These are phyloP conservation scores for Aspergillus amoenus DNA, from an alignment of 2,329 filamentous ascomycete species.

Conservation along the genomic window DNA sequence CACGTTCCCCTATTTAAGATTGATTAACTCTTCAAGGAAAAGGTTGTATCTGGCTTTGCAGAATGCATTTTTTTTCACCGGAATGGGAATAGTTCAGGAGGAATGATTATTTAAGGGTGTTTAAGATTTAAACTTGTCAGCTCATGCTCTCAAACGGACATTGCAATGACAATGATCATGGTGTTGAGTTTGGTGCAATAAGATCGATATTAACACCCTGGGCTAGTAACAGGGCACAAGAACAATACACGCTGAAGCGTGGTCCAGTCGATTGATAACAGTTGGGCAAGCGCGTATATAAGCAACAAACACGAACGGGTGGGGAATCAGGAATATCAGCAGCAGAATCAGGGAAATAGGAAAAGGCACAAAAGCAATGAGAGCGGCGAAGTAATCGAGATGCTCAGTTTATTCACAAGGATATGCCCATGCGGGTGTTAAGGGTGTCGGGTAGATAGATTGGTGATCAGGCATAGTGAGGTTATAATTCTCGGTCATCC, in stretches of 20 bases:
- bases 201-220: background rate
- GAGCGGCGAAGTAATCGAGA: background rate
- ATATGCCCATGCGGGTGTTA: constrained; percentile 22
- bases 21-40: background rate
- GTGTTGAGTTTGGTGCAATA: background rate
- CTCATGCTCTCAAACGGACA: background rate
- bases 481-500: constrained; percentile 26
- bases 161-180: background rate
- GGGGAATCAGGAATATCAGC: background rate
- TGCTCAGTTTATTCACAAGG: constrained; percentile 14
- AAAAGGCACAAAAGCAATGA: background rate
- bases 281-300: background rate
- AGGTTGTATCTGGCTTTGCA: background rate
- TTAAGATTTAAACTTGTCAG: background rate
- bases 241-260: background rate
- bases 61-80: background rate
- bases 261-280: background rate
- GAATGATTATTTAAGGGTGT: background rate
- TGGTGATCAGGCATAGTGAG: constrained; percentile 25
- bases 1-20: background rate
- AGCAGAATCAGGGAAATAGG: background rate
- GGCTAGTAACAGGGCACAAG: background rate
- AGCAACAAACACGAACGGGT: background rate
- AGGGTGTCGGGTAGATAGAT: constrained; percentile 11
- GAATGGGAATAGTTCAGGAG: background rate